Base-by-base conservation (phyloP, 768 basidiomycete species). In the Agrocybe praecox region DNA sequence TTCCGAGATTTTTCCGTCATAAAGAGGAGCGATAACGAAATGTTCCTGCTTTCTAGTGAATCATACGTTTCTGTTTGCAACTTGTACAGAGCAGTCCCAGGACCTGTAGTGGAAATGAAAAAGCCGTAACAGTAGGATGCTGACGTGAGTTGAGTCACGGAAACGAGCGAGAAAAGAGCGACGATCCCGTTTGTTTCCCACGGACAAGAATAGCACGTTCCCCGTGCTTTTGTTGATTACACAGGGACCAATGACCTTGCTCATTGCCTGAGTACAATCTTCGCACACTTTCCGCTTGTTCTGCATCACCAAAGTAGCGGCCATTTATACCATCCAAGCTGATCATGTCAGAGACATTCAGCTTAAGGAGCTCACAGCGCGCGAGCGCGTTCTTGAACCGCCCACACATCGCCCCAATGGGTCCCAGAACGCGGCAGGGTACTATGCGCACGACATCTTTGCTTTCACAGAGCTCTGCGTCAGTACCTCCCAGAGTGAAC, bases 301-400 rank as follows among this genome's bases (percentile, higher is more conserved):
- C 36, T n/a, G 14, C 14, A 40, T n/a, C 12, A 29, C 26, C 26
- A 29, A 29, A 9, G 26, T n/a, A 29, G 26, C 36, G 4, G 36
- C 36, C 12, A 40, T 40, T n/a, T 40, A n/a, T 40, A n/a, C n/a
- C 36, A 12, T 15, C 36, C 3, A 5, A 12, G 14, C 36, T 4
- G 51, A 58, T 46, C 56, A 67, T 72, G 69, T 66, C 72, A 68
- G 73, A 72, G 62, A 62, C 63, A 59, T 64, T 65, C 63, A 67
- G 62, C 40, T 46, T 55, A 29, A 60, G 63, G 52, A 62, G 61
- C 51, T 56, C 64, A 32, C 62, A 64, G 52, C 67, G 69, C 46
- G 48, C 65, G 34, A 63, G 63, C 58, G 58, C 69, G n/a, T 49
- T 69, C 40, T 59, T 69, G 44, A 65, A 67, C 58, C 64, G 69